Base-by-base conservation (phyloP, 495 filamentous ascomycete genomes). In the Xylaria sp. region DNA sequence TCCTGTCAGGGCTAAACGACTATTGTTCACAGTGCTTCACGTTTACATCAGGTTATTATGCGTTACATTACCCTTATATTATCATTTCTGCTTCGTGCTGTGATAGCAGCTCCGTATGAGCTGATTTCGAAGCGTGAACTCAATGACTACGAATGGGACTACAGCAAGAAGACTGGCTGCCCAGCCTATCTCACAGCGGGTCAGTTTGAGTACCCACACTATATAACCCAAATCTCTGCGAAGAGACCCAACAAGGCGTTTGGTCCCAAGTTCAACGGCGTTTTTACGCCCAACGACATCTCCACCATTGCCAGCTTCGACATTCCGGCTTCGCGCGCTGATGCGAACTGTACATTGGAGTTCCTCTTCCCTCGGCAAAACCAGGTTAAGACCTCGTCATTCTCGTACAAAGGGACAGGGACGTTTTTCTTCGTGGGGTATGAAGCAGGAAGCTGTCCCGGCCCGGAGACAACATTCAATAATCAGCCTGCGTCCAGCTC, bases 291-390 rank as follows among this genome's bases (percentile, higher is more conserved):
- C 6, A 73, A 73, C 35, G 76, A 76, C 59, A 69, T 78, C 52
- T 78, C 76, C 8, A 68, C 76, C 4, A 53, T 78, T 67, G 73
- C 71, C 72, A 76, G 63, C 21, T 73, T 78, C 59, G 76, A 76
- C 40, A 67, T 78, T 0, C 76, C 76, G 9, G 40, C 41, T n/a
- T 70, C 69, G 8, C 74, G 76, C 19, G 67, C 71, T 53, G 67
- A 76, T 53, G 74, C 72, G 21, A 78, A 76, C 41, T 78, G 76
- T 69, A 76, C 76, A 17, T 66, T 78, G 9, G 74, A 78, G 52
- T 78, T 78, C 67, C 67, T 78, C 29, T 78, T 78, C 61, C 76
- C 76, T 6, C 35, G 61, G 9, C 67, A 57, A 29, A 40, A 73
- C 41, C 72, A 76, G 67, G 69, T 78, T 5, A 59, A 44, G 35